Conservation (phyloP, 371 early-diverging fungal genomes). For the Amoeboaphelidium occidentale region DNA sequence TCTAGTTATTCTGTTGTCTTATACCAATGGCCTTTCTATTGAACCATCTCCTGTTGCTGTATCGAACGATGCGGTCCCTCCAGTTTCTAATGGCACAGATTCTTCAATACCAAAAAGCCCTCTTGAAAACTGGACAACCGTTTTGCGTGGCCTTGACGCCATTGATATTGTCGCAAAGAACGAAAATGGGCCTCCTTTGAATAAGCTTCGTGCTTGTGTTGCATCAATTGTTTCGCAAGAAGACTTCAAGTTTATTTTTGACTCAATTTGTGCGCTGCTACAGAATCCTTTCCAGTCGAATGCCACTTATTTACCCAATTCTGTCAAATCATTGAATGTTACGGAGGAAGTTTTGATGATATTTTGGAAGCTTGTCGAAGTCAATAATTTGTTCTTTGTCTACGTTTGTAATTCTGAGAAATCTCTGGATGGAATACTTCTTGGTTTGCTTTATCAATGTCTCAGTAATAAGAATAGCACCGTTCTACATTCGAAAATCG, state of each 20-base stretch:
- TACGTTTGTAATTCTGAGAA: neutral
- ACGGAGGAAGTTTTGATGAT: slow-evolving; percentile 48
- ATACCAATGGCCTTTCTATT: neutral
- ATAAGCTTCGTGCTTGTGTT: slow-evolving; percentile 51
- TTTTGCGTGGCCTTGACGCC: slow-evolving; percentile 10
- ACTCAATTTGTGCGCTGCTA: slow-evolving; percentile 43
- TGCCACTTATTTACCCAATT: slow-evolving; percentile 48
- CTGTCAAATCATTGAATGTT: slow-evolving; percentile 38
- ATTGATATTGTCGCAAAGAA: slow-evolving; percentile 21
- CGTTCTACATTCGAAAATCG: slow-evolving; percentile 27
- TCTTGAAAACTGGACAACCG: slow-evolving; percentile 6
- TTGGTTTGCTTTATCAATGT: neutral
- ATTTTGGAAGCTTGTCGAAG: slow-evolving; percentile 53
- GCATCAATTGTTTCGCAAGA: too few species aligned
- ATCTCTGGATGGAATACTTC: neutral
- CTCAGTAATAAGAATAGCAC: neutral
- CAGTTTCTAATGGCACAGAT: slow-evolving; percentile 33
- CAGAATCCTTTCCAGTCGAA: slow-evolving; percentile 47
- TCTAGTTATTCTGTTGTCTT: neutral
- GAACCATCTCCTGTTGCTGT: neutral
- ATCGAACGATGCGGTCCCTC: neutral
- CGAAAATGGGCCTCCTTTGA: slow-evolving; percentile 38
- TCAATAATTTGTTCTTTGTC: slow-evolving; percentile 28
- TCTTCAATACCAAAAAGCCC: slow-evolving; percentile 21
- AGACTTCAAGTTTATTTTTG: slow-evolving; percentile 47